Evolutionary conservation across 345 rosid genomes (phyloP).

Genomic region (Gossypium sturtianum): DNA sequence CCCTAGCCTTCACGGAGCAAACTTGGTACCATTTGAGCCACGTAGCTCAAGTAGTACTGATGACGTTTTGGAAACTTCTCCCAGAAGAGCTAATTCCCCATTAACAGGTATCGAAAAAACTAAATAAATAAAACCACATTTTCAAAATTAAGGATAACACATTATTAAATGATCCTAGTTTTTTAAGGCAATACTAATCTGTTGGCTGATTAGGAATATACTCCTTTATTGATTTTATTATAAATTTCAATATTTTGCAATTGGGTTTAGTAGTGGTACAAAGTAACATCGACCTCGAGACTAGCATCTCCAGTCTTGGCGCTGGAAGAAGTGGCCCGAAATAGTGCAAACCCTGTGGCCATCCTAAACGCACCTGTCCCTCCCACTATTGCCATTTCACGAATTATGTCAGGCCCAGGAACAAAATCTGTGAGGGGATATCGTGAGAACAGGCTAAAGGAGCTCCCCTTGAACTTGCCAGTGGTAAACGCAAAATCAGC

Average conservation of each 20-base stretch:
- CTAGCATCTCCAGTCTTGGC: slow-evolving; percentile 31
- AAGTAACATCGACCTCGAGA: slow-evolving; percentile 29
- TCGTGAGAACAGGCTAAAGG: slow-evolving; percentile 40
- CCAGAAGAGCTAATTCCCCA: too few relatives aligned
- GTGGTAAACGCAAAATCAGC: slow-evolving; percentile 36
- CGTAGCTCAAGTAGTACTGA: too few relatives aligned
- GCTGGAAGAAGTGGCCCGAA: slow-evolving; percentile 22
- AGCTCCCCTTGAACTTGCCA: slow-evolving; percentile 40
- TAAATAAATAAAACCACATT: too few relatives aligned
- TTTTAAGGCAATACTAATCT: too few relatives aligned
- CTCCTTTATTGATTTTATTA: too few relatives aligned
- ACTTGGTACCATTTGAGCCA: too few relatives aligned
- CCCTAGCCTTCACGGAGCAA: too few relatives aligned
- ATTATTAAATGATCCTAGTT: too few relatives aligned
- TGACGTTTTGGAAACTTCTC: too few relatives aligned
- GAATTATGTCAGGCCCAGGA: not conserved
- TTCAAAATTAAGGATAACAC: too few relatives aligned
- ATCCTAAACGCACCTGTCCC: slow-evolving; percentile 44
- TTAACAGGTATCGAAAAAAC: too few relatives aligned
- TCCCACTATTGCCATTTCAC: not conserved
- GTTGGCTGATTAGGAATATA: too few relatives aligned
- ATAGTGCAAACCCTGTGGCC: slow-evolving; percentile 35
- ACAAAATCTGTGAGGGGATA: slow-evolving; percentile 26
- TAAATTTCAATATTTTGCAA: not conserved
- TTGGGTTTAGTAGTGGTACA: slow-evolving; percentile 20